These are phyloP conservation scores for Cutaneotrichosporon sp. DNA, from an alignment of 1,284 basidiomycete species.

Conservation along the genomic window DNA sequence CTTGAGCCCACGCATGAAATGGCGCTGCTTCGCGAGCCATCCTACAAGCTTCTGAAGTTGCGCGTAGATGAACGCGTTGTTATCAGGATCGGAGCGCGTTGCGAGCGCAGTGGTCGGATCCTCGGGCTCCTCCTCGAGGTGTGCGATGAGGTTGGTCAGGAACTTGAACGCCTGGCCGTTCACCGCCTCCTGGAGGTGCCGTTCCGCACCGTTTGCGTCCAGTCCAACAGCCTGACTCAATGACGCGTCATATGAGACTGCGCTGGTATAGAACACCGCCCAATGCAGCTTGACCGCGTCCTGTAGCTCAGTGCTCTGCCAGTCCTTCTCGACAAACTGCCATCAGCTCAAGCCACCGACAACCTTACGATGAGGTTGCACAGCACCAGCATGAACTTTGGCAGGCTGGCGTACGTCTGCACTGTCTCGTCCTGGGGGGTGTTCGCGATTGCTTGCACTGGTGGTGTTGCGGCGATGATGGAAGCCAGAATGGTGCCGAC, in stretches of 20 bases:
- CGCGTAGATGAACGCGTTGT: conserved; percentile 59
- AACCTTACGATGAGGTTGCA: conserved; percentile 29
- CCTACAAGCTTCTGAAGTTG: conserved; percentile 71
- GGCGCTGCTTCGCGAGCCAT: conserved; percentile 73
- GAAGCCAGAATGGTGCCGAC: conserved; percentile 34
- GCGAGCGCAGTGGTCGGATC: conserved; percentile 65
- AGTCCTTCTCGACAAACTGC: conserved; percentile 38
- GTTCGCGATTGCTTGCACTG: conserved; percentile 31
- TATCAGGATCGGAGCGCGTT: conserved; percentile 58
- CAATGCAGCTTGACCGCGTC: conserved; percentile 77
- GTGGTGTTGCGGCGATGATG: conserved; percentile 36
- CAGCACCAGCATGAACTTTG: conserved; percentile 40
- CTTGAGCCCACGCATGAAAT: conserved; percentile 85
- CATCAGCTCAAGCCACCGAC: background rate
- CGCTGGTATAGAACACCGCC: conserved; percentile 77
- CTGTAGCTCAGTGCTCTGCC: conserved; percentile 61
- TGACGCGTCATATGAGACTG: conserved; percentile 65
- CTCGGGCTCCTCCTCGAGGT: conserved; percentile 44
- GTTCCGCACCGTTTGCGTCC: conserved; percentile 73
- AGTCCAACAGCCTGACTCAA: conserved; percentile 63
- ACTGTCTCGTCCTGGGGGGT: conserved; percentile 33
- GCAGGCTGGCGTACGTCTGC: conserved; percentile 27
- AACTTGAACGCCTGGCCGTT: conserved; percentile 80
- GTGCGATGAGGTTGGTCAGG: conserved; percentile 56
- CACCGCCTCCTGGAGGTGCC: conserved; percentile 74